These are phyloP conservation scores for Citrus reticulata DNA, from an alignment of 345 rosid species.

Conservation along the genomic window DNA sequence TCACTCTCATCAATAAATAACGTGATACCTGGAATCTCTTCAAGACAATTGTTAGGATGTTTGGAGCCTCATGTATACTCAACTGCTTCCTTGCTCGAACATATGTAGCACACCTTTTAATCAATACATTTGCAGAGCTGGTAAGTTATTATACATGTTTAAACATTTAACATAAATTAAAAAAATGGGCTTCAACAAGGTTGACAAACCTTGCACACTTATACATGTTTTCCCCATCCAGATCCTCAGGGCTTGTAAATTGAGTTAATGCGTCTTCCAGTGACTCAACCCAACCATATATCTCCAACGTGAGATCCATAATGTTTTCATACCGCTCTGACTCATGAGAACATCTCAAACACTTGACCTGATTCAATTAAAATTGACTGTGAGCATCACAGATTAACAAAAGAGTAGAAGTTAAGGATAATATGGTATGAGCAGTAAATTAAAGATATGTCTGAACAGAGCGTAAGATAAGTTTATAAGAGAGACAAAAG, in stretches of 20 bases:
- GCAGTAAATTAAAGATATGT: not conserved
- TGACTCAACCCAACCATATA: slow-evolving; percentile 79
- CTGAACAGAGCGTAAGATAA: not conserved
- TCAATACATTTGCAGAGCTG: not conserved
- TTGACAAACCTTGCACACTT: slow-evolving; percentile 73
- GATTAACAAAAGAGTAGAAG: not conserved
- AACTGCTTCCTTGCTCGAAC: slow-evolving; percentile 77
- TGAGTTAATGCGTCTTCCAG: slow-evolving; percentile 79
- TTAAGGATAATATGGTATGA: slow-evolving; percentile 1
- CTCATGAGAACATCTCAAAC: slow-evolving; percentile 70
- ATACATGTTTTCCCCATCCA: slow-evolving; percentile 90
- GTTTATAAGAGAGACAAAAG: not conserved
- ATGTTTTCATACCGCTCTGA: slow-evolving; percentile 81
- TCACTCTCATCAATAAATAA: not conserved
- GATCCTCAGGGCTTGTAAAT: slow-evolving; percentile 75
- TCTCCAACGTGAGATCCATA: slow-evolving; percentile 86
- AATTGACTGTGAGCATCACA: slow-evolving; percentile 3
- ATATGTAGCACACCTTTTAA: slow-evolving; percentile 69
- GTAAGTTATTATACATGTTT: slow-evolving; percentile 1
- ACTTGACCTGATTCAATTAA: slow-evolving; percentile 50
- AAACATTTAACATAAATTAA: not conserved
- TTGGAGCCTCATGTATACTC: slow-evolving; percentile 81
- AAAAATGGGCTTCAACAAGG: not conserved
- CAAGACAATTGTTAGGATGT: slow-evolving; percentile 80
- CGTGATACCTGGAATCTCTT: slow-evolving; percentile 75